Percentiles rank a stretch among this genome's conserved stretches.
Evolutionary conservation across 495 filamentous ascomycete species (phyloP).

Genomic region (Xeromyces bisporus): DNA sequence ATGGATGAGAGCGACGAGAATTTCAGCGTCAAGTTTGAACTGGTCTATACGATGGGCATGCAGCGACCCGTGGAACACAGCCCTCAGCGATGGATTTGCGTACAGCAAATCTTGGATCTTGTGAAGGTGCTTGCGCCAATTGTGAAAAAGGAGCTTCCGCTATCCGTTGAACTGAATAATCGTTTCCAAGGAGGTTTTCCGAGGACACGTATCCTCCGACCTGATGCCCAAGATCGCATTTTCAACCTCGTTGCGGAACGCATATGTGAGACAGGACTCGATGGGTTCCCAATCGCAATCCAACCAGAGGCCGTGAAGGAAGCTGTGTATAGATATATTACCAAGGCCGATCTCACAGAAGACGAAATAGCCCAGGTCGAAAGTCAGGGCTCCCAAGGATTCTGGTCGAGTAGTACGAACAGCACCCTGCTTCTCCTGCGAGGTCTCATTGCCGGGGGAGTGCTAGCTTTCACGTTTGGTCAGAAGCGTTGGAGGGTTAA

Average conservation of each 20-base stretch:
- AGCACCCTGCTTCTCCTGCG: constrained; percentile 35
- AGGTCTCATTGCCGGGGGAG: constrained; percentile 39
- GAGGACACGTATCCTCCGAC: constrained; percentile 2
- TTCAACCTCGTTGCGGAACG: constrained; percentile 8
- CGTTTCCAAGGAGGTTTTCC: constrained; percentile 11
- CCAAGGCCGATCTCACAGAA: background rate
- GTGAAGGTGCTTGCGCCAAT: too few relatives aligned
- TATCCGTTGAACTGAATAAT: constrained; percentile 10
- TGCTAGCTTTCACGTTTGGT: constrained; percentile 39
- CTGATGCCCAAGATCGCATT: too few relatives aligned
- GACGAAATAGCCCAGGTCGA: too few relatives aligned
- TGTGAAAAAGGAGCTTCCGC: constrained; percentile 33
- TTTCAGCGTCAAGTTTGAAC: constrained; percentile 38
- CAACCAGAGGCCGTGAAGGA: constrained; percentile 1
- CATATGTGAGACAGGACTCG: constrained; percentile 2
- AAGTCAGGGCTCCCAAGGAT: too few relatives aligned
- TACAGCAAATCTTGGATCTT: too few relatives aligned
- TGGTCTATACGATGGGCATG: constrained; percentile 49
- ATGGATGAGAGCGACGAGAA: constrained; percentile 51
- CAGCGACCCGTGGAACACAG: constrained; percentile 37
- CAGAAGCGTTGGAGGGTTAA: constrained; percentile 61
- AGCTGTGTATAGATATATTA: background rate
- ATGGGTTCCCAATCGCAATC: constrained; percentile 5
- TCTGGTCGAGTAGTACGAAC: too few relatives aligned
- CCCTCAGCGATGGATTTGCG: constrained; percentile 46